Percentiles rank a stretch among this genome's conserved stretches.
Evolutionary conservation across 2,329 filamentous ascomycete species (phyloP).

Genomic region (Alternaria longipes): DNA sequence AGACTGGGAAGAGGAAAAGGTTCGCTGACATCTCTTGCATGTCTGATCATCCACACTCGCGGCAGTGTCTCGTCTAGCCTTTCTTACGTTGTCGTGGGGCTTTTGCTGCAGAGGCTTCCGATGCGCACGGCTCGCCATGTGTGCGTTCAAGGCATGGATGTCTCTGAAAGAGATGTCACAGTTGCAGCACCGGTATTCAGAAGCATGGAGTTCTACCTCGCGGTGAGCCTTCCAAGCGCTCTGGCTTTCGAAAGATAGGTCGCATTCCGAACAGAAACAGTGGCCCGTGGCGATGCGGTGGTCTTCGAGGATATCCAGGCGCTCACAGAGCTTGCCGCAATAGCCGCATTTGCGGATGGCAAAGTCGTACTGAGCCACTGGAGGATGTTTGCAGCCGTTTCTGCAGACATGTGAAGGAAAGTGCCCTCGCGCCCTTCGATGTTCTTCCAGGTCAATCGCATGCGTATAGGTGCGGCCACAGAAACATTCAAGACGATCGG

Average conservation of each 20-base stretch:
- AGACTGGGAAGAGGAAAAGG: constrained; percentile 9
- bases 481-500: constrained; percentile 9
- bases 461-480: constrained; percentile 15
- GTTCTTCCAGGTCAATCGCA: constrained; percentile 20
- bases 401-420: constrained; percentile 18
- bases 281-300: constrained; percentile 16
- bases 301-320: constrained; percentile 20
- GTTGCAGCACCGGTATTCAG: constrained; percentile 22
- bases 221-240: constrained; percentile 6
- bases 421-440: constrained; percentile 20
- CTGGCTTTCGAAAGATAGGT: constrained; percentile 17
- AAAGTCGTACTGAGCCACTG: constrained; percentile 9
- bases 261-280: constrained; percentile 21
- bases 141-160: constrained; percentile 16
- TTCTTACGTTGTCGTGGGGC: constrained; percentile 2
- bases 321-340: constrained; percentile 18
- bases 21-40: constrained; percentile 15
- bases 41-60: neutral
- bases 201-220: constrained; percentile 12
- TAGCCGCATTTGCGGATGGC: constrained; percentile 8
- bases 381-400: constrained; percentile 11
- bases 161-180: constrained; percentile 24
- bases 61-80: neutral
- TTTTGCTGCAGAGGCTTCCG: constrained; percentile 9
- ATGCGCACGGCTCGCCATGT: constrained; percentile 18